These are phyloP conservation scores for Hymenoscyphus albidus DNA, from an alignment of 2,329 filamentous ascomycete species.

Conservation along the genomic window DNA sequence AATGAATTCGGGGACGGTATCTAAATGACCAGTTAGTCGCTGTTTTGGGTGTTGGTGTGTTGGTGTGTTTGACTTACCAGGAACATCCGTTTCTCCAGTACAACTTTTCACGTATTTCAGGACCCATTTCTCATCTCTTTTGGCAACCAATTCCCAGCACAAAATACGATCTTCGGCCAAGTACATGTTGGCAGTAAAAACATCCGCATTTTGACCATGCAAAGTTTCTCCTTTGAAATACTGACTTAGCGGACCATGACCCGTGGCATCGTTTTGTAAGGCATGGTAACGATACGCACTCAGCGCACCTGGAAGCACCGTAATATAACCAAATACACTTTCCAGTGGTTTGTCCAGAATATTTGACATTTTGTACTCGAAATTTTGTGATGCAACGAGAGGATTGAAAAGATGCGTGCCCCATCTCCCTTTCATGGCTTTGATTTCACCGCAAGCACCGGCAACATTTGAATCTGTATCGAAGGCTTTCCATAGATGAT, in stretches of 20 bases:
- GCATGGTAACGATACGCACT: conserved; percentile 96
- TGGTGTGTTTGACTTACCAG: conserved; percentile 59
- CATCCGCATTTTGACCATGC: conserved; percentile 91
- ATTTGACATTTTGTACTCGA: conserved; percentile 99
- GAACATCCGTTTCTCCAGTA: conserved; percentile 96
- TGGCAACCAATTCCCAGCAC: conserved; percentile 94
- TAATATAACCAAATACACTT: conserved; percentile 97
- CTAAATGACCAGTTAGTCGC: conserved; percentile 42
- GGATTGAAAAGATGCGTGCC: conserved; percentile 86
- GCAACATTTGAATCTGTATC: conserved; percentile 97
- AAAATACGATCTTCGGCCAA: conserved; percentile 85
- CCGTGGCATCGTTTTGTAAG: conserved; percentile 92
- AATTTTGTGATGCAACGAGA: conserved; percentile 94
- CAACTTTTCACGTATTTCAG: conserved; percentile 97
- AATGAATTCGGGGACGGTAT: conserved; percentile 92
- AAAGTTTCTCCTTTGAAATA: conserved; percentile 99
- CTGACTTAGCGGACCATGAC: conserved; percentile 90
- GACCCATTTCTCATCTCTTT: conserved; percentile 92
- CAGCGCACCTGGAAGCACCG: conserved; percentile 88
- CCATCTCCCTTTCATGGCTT: conserved; percentile 86
- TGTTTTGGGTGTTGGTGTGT: neutral
- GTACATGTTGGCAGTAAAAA: conserved; percentile 97
- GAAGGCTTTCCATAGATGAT: conserved; percentile 98
- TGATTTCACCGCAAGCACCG: conserved; percentile 95
- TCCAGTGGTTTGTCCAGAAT: conserved; percentile 97